Percentiles rank a stretch among this genome's conserved stretches.
phyloP scores from a whole-genome alignment of 805 yeast genomes.

The Saccharomycopsis javanensis region DNA sequence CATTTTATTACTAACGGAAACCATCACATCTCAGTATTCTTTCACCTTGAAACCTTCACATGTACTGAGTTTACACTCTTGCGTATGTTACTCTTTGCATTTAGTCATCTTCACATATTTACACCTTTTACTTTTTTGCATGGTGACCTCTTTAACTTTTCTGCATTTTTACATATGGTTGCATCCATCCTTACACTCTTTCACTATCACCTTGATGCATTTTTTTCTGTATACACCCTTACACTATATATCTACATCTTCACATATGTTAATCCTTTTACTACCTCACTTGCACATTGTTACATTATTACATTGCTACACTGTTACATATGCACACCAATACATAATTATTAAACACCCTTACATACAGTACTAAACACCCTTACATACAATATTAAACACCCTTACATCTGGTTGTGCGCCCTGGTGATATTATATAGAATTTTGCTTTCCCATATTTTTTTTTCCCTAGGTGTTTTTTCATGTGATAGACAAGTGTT shows the following conservation, averaged over 20 bases:
- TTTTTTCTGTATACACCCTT: background rate
- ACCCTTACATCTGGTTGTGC: too few species aligned
- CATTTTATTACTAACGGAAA: too few species aligned
- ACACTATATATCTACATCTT: background rate
- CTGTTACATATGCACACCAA: background rate
- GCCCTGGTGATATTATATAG: too few species aligned
- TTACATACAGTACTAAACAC: too few species aligned
- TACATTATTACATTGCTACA: background rate
- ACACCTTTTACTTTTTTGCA: too few species aligned
- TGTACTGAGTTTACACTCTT: too few species aligned
- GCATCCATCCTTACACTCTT: background rate
- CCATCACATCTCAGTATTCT: too few species aligned
- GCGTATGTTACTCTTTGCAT: too few species aligned
- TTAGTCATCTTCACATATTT: background rate
- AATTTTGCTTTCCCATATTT: background rate
- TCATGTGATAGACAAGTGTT: slow-evolving; percentile 1
- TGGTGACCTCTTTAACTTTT: background rate
- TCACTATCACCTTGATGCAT: background rate
- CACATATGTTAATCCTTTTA: background rate
- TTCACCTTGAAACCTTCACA: background rate
- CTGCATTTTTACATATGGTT: background rate
- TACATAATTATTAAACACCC: too few species aligned
- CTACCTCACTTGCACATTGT: too few species aligned
- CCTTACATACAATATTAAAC: too few species aligned
- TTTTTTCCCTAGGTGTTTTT: background rate